A percentile compares a stretch with the other conserved stretches of the same genome.
These are phyloP conservation scores for Trametes cubensis DNA, from an alignment of 768 basidiomycete species.

Conservation along the genomic window DNA sequence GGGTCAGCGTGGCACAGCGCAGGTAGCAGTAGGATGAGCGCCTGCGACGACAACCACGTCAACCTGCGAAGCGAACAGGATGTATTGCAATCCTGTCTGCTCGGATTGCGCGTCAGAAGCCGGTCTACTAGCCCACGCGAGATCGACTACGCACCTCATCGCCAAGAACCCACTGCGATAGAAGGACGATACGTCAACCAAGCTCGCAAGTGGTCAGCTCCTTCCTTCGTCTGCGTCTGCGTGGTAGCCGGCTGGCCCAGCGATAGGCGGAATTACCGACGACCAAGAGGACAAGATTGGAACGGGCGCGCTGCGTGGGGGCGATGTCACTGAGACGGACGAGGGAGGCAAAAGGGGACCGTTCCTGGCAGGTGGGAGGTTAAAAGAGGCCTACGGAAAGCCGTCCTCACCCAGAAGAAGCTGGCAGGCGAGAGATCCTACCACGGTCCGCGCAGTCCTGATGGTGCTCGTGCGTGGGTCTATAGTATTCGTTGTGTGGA, in stretches of 20 bases:
- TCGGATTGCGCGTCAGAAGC: background rate
- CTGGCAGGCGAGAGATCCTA: background rate
- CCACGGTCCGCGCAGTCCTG: background rate
- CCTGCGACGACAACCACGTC: background rate
- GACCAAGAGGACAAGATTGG: background rate
- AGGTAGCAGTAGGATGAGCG: slow-evolving; percentile 1
- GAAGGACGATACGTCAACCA: background rate
- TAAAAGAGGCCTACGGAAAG: background rate
- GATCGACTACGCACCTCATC: slow-evolving; percentile 8
- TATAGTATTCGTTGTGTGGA: too few species aligned
- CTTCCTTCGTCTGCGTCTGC: too few species aligned
- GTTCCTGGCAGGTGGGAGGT: slow-evolving; percentile 15
- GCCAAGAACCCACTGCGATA: background rate
- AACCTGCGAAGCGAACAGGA: background rate
- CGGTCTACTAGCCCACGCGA: background rate
- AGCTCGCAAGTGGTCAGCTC: background rate
- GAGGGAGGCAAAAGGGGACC: slow-evolving; percentile 9
- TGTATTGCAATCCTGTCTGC: background rate
- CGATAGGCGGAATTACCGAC: background rate
- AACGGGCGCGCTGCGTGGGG: background rate
- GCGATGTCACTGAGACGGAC: background rate
- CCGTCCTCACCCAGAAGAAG: background rate
- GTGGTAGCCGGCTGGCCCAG: background rate
- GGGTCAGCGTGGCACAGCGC: slow-evolving; percentile 7
- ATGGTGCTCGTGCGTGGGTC: too few species aligned